Base-by-base conservation (phyloP, 1,139 yeast species). In the Sugiyamaella pinicola region DNA sequence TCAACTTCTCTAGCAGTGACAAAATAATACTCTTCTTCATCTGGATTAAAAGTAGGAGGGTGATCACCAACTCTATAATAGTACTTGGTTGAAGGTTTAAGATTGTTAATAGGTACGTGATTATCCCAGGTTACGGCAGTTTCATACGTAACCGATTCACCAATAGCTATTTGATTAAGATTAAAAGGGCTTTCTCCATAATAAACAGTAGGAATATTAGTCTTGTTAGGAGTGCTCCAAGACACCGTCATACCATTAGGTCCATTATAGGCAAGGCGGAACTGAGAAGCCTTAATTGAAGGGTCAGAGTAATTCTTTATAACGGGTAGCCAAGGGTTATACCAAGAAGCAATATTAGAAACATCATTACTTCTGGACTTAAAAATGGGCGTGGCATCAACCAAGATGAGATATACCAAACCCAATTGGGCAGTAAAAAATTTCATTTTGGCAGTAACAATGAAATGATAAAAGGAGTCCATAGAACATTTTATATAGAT, bases 101-200 rank as follows among this genome's bases (percentile, higher is more conserved):
- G 59, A 9, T 58, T 63, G 15, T 54, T 38, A 41, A 68, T 46
- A 49, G 59, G 53, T 9, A 67, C 71, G 46, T 68, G 69, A 54
- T 67, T 65, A 53, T 59, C 59, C 59, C 61, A 67, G 13, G 65
- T 61, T 9, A 61, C 55, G 3, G 69, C 61, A 12, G 67, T 59
- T 18, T 52, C 49, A 40, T 57, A 66, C 22, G 68, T 66, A 12
- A 41, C 49, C 3, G 69, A 63, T 18, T 48, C 35, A 28, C 68
- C 68, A 1, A 43, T n/a, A 13, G 63, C 64, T 19, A 52, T 44
- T 24, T 38, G 26, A 33, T 38, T 49, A 31, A 67, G 61, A 21
- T 52, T 26, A 49, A 59, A 50, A 8, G 63, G 58, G 33, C 47
- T 33, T 24, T 45, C 52, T n/a, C 70, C 70, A 43, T 62, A 67